Base-by-base conservation (phyloP, 495 filamentous ascomycete species). In the Thermothielavioides terrestris region DNA sequence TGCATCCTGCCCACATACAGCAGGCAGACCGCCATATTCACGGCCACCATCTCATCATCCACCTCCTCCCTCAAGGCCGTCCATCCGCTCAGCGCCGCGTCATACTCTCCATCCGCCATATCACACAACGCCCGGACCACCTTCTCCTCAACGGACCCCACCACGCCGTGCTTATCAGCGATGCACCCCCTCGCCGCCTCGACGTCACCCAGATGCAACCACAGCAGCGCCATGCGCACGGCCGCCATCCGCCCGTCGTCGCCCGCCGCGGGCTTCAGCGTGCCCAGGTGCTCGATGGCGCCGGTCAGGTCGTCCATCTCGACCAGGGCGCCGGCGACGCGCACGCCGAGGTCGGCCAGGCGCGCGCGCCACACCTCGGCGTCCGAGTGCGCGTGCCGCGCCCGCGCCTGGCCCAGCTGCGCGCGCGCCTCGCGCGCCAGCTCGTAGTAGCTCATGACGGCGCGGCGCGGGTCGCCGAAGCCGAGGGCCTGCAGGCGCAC, bases 221-320 rank as follows among this genome's bases (percentile, higher is more conserved):
- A 84, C 25, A 95, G 62, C 53, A 97, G 71, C 15, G 82, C 80
- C 54, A 78, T 64, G 57, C 65, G 64, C 27, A 70, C 63, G 12
- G 63, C 63, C 18, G 67, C 55, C 38, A 60, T 62, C 17, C 75
- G 36, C 12, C 17, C 23, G 2, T 1, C 23, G 31, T 8, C 22
- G 7, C 17, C 61, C 8, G 28, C 26, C 15, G 65, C 51, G 1
- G 45, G 57, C 1, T 55, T 54, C 18, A 83, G 41, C 8, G 67
- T 68, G 7, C 61, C 69, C 1, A 98, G 68, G 56, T 88, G 84
- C 38, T 81, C 65, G n/a, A 65, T 76, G 2, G 90, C 92, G 7
- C 82, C 84, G 43, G 80, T 78, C 2, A 91, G 59, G 63, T 97
- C 89, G 6, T 88, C 88, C 87, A 94, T 94, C 68, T 96, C 90